Percentiles rank a stretch among this genome's conserved stretches.
Conservation (phyloP, 2,329 filamentous ascomycete genomes). For the Sarocladium strictum region DNA sequence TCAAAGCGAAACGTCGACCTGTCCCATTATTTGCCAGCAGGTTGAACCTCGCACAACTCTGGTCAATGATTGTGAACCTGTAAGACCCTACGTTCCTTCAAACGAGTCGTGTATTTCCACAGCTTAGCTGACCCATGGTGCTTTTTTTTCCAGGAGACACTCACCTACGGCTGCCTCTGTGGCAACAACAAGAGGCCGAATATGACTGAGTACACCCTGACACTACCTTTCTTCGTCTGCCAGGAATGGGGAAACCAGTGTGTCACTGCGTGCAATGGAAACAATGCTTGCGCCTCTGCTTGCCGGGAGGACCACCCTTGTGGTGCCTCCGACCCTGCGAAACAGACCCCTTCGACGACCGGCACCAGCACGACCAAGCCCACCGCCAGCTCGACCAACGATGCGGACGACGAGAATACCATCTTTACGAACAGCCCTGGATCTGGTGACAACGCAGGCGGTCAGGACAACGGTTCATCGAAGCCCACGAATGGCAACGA, state of each 20-base stretch:
- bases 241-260: slow-evolving; percentile 66
- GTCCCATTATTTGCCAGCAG: slow-evolving; percentile 68
- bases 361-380: slow-evolving; percentile 33
- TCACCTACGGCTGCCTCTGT: slow-evolving; percentile 71
- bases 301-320: slow-evolving; percentile 63
- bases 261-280: slow-evolving; percentile 52
- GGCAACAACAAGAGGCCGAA: slow-evolving; percentile 61
- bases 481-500: slow-evolving; percentile 10
- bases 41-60: slow-evolving; percentile 41
- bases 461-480: slow-evolving; percentile 11
- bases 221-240: slow-evolving; percentile 73
- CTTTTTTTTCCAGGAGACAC: slow-evolving; percentile 35
- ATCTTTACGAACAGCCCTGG: slow-evolving; percentile 31
- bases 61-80: slow-evolving; percentile 62
- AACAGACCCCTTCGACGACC: slow-evolving; percentile 48
- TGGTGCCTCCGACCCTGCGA: slow-evolving; percentile 60
- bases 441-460: slow-evolving; percentile 11
- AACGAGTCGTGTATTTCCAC: neutral
- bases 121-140: neutral
- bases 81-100: slow-evolving; percentile 28
- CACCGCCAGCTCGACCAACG: slow-evolving; percentile 27
- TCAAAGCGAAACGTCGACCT: slow-evolving; percentile 52
- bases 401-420: slow-evolving; percentile 22
- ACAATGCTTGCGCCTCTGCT: slow-evolving; percentile 63
- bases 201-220: slow-evolving; percentile 69